Base-by-base conservation (phyloP, 2,329 filamentous ascomycete species). In the Elsinoe fawcettii region DNA sequence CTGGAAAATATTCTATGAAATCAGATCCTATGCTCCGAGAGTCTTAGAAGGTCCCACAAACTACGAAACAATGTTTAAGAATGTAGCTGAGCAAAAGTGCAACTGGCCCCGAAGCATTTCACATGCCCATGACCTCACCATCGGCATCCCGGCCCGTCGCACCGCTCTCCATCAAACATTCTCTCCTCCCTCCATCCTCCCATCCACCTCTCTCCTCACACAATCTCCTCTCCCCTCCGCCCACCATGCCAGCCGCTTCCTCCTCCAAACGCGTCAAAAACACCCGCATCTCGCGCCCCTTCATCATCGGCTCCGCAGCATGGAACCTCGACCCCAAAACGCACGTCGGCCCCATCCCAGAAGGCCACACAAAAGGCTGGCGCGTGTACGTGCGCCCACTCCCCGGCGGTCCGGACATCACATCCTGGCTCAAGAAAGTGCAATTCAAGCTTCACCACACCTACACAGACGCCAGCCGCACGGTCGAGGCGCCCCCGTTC, bases 371-470 rank as follows among this genome's bases (percentile, higher is more conserved):
- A 30, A 95, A 97, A 76, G 89, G 88, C 61, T 99, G 93, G 93
- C 85, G 87, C 67, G 89, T 97, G 62, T 97, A 95, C 71, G 89
- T 99, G 58, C 88, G 88, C 68, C 90, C 91, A 47, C 79, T 96
- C 56, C 90, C 95, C 66, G 88, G 89, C 70, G 88, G 89, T 60
- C 76, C 76, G 0, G 89, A 96, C 68, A 87, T 97, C 63, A 90
- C 88, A 25, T 93, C 95, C 72, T 99, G 93, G 90, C 80, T 97
- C 63, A 89, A 92, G 59, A 92, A 95, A 66, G 92, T 99, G 1
- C 91, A 96, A 71, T 99, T 99, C 76, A 97, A 97, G 73, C 83
- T 99, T 14, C 92, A 96, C 77, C 91, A 97, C 72, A 96, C 92
- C 8, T 97, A 96, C 70, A 85, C 90, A 25, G 95, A 96, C 71